Evolutionary conservation across 345 rosid genomes (phyloP), one percentile per base, ranked within the genome.

Genomic region (Diplotaxis tenuifolia): DNA sequence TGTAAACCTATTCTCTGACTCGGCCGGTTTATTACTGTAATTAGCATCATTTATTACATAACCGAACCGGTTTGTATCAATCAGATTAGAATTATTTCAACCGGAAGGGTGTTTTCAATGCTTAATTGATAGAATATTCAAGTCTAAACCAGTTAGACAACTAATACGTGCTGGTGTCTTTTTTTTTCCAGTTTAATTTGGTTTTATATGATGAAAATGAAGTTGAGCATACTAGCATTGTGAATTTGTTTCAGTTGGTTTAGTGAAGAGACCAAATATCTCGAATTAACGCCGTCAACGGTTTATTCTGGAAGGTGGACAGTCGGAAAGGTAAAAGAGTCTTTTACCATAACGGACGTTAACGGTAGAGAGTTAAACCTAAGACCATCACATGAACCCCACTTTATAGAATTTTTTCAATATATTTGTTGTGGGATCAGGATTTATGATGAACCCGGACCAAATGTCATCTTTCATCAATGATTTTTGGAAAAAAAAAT

Each of bases 211-310:
- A 62, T 36, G 34, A 29, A 20, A 70, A 1, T 27, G 40, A 59
- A 20, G 61, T 54, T n/a, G 21, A 62, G 40, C 19, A 50, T 63
- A 42, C 6, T 9, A 62, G 40, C 19, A 50, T 63, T 27, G 10
- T 9, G 29, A 14, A 19, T 25, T 9, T 56, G 50, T 15, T 55
- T 67, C 7, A 34, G 62, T 11, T 34, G 72, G 67, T 49, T 66
- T 4, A 5, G 34, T 68, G 4, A 57, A 59, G 8, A 16, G 42
- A 65, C 20, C 58, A 29, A 15, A 23, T 25, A 34, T 9, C n/a
- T n/a, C n/a, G n/a, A 67, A 49, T 49, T 68, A 40, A 68, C 74
- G 65, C 65, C 70, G 70, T 75, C 59, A 73, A 14, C 49, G 25
- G 12, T 27, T 52, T 28, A 21, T 38, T 5, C 4, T 32, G 65